A percentile compares a stretch with the other conserved stretches of the same genome.
Evolutionary conservation across 2,329 filamentous ascomycete genomes (phyloP).

Genomic region (Tolypocladium inflatum): DNA sequence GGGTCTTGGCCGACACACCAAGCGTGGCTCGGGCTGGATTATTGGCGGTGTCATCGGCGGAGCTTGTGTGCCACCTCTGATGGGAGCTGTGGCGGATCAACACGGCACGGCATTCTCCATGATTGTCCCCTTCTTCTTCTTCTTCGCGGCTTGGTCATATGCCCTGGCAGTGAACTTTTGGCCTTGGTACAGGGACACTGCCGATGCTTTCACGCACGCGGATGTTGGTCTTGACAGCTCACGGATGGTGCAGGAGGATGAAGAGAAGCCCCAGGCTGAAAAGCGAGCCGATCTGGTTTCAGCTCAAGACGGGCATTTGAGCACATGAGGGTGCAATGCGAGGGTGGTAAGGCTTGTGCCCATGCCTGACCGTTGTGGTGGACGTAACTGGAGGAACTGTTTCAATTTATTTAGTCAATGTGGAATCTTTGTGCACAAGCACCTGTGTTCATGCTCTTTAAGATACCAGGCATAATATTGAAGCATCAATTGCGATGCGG

Average conservation of each 20-base stretch:
- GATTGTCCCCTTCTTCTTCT: conserved; percentile 54
- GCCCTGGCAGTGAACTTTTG: conserved; percentile 56
- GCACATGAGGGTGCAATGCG: background rate
- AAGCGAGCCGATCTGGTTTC: background rate
- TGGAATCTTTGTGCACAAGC: too few species aligned
- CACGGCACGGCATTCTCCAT: conserved; percentile 53
- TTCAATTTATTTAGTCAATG: too few species aligned
- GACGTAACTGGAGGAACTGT: background rate
- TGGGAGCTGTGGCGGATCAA: conserved; percentile 57
- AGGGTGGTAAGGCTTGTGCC: background rate
- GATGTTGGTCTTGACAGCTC: background rate
- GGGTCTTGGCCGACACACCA: conserved; percentile 68
- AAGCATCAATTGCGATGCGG: too few species aligned
- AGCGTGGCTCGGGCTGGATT: conserved; percentile 62
- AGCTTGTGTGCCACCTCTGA: conserved; percentile 62
- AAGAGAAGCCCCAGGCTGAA: background rate
- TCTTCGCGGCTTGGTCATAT: conserved; percentile 47
- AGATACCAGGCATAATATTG: too few species aligned
- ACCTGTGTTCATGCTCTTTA: too few species aligned
- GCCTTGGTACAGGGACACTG: conserved; percentile 38
- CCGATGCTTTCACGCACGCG: background rate
- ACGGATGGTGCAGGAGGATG: background rate
- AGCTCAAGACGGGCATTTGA: background rate
- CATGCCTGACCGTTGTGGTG: background rate
- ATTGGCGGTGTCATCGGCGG: conserved; percentile 64